A percentile compares a stretch with the other conserved stretches of the same genome.
phyloP scores from a whole-genome alignment of 345 rosid genomes.

The Linum trigynum region DNA sequence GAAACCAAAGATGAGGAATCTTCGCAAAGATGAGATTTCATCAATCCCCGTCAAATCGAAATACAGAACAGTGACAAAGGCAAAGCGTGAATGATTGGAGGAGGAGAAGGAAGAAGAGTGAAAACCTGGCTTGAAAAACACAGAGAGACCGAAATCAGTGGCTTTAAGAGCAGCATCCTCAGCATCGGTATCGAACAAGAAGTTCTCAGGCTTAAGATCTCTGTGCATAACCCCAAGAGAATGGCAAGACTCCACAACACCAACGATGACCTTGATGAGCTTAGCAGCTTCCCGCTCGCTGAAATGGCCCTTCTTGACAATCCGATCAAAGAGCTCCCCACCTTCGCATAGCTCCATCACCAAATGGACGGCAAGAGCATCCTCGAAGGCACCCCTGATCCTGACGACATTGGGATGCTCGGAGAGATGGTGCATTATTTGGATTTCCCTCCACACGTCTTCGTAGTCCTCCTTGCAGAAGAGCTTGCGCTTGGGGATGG shows the following conservation, averaged over 20 bases:
- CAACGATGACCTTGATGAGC: constrained; percentile 68
- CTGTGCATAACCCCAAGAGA: constrained; percentile 71
- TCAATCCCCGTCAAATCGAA: not conserved
- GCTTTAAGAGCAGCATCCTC: constrained; percentile 78
- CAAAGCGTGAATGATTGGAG: not conserved
- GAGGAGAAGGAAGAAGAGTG: not conserved
- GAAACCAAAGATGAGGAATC: constrained; percentile 10
- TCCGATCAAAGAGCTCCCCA: constrained; percentile 70
- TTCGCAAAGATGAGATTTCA: not conserved
- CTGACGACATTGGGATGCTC: constrained; percentile 58
- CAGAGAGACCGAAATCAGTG: constrained; percentile 76
- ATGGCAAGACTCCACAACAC: constrained; percentile 67
- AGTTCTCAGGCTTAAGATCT: constrained; percentile 78
- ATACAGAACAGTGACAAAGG: not conserved
- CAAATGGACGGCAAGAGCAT: constrained; percentile 38
- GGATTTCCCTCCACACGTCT: constrained; percentile 78
- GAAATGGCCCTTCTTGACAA: constrained; percentile 57
- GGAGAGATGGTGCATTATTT: constrained; percentile 77
- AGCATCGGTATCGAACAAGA: constrained; percentile 45
- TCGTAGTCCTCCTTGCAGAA: constrained; percentile 61
- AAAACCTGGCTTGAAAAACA: constrained; percentile 61
- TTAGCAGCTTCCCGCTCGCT: constrained; percentile 72
- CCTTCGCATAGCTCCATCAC: constrained; percentile 85
- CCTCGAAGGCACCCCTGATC: constrained; percentile 50
- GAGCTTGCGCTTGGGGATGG: constrained; percentile 72